These are phyloP conservation scores for Ophiostoma australiae DNA, from an alignment of 2,329 filamentous ascomycete species.

Conservation along the genomic window DNA sequence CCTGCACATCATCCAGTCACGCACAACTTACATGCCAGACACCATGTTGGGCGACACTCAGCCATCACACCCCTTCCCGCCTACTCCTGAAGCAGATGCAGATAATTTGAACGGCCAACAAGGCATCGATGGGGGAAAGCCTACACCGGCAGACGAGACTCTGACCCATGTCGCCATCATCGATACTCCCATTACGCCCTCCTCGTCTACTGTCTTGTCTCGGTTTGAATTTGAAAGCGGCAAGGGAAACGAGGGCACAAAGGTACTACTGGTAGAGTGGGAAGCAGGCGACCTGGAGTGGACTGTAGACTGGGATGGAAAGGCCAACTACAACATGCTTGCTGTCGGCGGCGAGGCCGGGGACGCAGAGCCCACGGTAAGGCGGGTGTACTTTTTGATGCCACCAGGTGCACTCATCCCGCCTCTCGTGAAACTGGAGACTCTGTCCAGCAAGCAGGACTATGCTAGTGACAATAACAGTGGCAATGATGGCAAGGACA, in stretches of 20 bases:
- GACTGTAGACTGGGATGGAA: conserved; percentile 81
- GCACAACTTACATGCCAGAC: neutral
- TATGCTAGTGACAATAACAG: too few species aligned
- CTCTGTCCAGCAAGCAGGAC: conserved; percentile 25
- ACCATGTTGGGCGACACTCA: neutral
- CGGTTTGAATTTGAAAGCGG: conserved; percentile 83
- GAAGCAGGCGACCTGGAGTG: conserved; percentile 49
- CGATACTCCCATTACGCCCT: conserved; percentile 21
- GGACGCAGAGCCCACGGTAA: conserved; percentile 36
- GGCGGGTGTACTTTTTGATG: conserved; percentile 71
- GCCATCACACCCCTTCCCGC: neutral
- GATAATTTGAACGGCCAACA: neutral
- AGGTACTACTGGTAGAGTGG: conserved; percentile 93
- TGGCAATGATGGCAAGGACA: conserved; percentile 21
- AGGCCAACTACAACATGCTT: conserved; percentile 67
- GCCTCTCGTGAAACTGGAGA: conserved; percentile 61
- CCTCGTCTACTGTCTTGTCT: conserved; percentile 56
- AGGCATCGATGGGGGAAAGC: neutral
- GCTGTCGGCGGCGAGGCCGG: conserved; percentile 58
- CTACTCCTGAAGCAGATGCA: neutral
- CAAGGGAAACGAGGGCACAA: conserved; percentile 75
- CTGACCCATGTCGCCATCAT: neutral
- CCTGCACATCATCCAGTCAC: neutral
- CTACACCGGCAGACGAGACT: neutral
- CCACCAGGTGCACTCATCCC: conserved; percentile 68